These are phyloP conservation scores for Macrolepiota albuminosa DNA, from an alignment of 768 basidiomycete genomes.

Conservation along the genomic window DNA sequence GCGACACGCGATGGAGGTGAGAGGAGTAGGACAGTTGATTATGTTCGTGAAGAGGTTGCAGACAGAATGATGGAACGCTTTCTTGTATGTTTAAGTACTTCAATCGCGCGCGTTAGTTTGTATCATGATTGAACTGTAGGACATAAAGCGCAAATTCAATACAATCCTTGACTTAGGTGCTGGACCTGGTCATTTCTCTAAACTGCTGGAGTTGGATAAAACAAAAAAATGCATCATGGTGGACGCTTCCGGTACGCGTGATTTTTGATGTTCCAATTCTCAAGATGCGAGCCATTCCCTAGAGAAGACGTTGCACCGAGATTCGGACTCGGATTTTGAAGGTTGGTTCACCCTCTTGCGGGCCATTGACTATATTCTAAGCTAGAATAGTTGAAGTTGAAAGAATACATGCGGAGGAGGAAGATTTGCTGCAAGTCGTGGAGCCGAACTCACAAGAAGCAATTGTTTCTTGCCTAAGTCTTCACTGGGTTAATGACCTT, in stretches of 20 bases:
- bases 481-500: constrained; percentile 98
- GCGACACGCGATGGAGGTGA: constrained; percentile 51
- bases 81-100: constrained; percentile 44
- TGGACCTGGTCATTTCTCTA: constrained; percentile 89
- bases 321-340: constrained; percentile 76
- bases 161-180: constrained; percentile 84
- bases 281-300: constrained; percentile 5
- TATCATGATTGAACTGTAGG: constrained; percentile 41
- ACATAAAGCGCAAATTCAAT: constrained; percentile 82
- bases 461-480: constrained; percentile 82
- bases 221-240: constrained; percentile 76
- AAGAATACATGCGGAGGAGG: constrained; percentile 81
- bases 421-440: constrained; percentile 63
- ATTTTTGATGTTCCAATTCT: background rate
- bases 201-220: constrained; percentile 64
- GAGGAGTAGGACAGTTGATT: constrained; percentile 79
- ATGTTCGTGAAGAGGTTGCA: constrained; percentile 86
- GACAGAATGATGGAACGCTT: constrained; percentile 89
- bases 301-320: constrained; percentile 74
- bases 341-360: constrained; percentile 37
- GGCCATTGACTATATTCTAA: background rate
- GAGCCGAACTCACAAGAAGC: constrained; percentile 81
- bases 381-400: constrained; percentile 60
- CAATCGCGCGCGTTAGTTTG: background rate
- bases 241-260: constrained; percentile 72